A percentile compares a stretch with the other conserved stretches of the same genome.
phyloP scores from a whole-genome alignment of 2,329 filamentous ascomycete species.

The Phaeosphaeria sp. region DNA sequence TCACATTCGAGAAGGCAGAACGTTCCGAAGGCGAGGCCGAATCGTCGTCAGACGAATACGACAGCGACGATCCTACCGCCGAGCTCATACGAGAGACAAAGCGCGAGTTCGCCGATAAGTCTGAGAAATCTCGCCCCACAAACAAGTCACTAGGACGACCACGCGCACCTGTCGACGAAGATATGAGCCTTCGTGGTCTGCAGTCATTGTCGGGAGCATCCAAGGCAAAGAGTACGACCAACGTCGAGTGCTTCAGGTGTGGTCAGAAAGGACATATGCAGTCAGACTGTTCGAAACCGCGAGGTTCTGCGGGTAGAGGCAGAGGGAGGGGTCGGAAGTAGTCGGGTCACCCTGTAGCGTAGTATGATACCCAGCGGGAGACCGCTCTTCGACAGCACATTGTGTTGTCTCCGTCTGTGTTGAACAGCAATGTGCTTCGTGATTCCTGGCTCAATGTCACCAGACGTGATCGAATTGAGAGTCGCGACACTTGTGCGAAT shows the following conservation, averaged over 20 bases:
- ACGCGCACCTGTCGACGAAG: constrained; percentile 68
- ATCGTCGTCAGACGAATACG: constrained; percentile 48
- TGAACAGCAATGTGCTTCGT: too few species aligned
- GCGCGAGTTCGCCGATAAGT: constrained; percentile 53
- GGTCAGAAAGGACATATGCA: constrained; percentile 67
- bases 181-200: constrained; percentile 67
- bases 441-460: too few species aligned
- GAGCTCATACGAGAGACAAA: constrained; percentile 55
- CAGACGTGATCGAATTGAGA: too few species aligned
- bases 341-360: neutral
- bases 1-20: constrained; percentile 24
- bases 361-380: constrained; percentile 12
- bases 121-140: constrained; percentile 55
- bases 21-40: constrained; percentile 32
- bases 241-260: constrained; percentile 66
- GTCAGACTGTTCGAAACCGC: constrained; percentile 59
- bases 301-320: constrained; percentile 35
- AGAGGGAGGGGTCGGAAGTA: constrained; percentile 30
- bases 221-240: constrained; percentile 31
- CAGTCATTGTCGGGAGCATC: constrained; percentile 66
- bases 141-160: constrained; percentile 56
- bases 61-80: constrained; percentile 52
- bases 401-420: constrained; percentile 49
- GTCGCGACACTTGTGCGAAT: too few species aligned
- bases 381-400: constrained; percentile 56